These are phyloP conservation scores for Agrocybe pediades DNA, from an alignment of 768 basidiomycete species.

Conservation along the genomic window DNA sequence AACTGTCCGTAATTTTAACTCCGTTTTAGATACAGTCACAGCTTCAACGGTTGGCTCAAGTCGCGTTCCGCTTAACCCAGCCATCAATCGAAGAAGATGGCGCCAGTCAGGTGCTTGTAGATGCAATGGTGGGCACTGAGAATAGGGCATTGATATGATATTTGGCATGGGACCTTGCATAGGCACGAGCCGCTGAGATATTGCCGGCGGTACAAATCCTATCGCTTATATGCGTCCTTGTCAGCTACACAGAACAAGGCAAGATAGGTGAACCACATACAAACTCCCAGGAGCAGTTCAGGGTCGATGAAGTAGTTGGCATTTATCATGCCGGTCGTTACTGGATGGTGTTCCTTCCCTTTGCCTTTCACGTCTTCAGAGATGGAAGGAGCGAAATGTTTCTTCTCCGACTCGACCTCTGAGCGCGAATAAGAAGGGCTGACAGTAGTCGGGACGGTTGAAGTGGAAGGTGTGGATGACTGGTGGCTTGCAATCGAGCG, in stretches of 20 bases:
- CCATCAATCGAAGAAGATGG: slow-evolving; percentile 73
- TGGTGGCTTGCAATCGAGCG: slow-evolving; percentile 17
- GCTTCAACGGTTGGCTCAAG: slow-evolving; percentile 75
- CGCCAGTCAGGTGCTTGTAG: slow-evolving; percentile 77
- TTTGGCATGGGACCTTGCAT: slow-evolving; percentile 65
- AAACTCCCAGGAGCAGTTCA: slow-evolving; percentile 59
- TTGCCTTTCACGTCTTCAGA: neutral
- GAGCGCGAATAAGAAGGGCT: neutral
- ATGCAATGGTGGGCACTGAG: slow-evolving; percentile 67
- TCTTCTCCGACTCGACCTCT: neutral
- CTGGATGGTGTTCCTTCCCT: slow-evolving; percentile 1
- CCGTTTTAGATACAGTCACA: slow-evolving; percentile 53
- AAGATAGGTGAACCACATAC: slow-evolving; percentile 47
- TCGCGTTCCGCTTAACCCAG: slow-evolving; percentile 66
- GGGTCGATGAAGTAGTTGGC: slow-evolving; percentile 57
- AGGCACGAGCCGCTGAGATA: slow-evolving; percentile 45
- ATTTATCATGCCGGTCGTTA: slow-evolving; percentile 27
- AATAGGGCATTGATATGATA: slow-evolving; percentile 73
- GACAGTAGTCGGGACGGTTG: slow-evolving; percentile 5
- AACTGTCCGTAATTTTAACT: slow-evolving; percentile 68
- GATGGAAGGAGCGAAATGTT: neutral
- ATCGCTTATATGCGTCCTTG: slow-evolving; percentile 48
- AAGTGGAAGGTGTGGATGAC: slow-evolving; percentile 14
- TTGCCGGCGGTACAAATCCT: slow-evolving; percentile 62
- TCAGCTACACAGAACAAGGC: neutral